Base-by-base conservation (phyloP, 75 land plant species). In the Adiantum capillusveneris region DNA sequence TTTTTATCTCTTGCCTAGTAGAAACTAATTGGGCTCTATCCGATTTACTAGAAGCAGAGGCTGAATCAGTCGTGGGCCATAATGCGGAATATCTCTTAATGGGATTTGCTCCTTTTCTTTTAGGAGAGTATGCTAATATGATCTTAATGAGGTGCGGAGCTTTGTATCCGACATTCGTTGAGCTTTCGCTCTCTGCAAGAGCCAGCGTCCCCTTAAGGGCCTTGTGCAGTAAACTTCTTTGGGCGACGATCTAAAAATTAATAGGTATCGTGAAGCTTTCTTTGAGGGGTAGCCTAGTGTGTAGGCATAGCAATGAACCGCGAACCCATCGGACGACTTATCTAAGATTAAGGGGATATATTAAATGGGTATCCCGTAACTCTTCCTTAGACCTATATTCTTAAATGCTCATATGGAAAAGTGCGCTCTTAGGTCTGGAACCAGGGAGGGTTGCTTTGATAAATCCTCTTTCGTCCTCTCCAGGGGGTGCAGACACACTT, bases 91-190 rank as follows among this genome's bases (percentile, higher is more conserved):
- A 62, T 46, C 19, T 22, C 17, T n/a, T 53, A 25, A 59, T 68
- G 65, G 65, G 65, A 53, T 68, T 39, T 53, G 68, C 65, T 59
- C 65, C 60, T 31, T 68, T 50, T 59, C 49, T 68, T 43, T 17
- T 30, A 58, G 63, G 70, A 39, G 70, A 67, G 42, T 55, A 65
- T 65, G 60, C 68, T 51, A 65, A 56, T 65, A 65, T 65, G 48
- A 57, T 65, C 59, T 65, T 65, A 56, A 56, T 56, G 59, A 65
- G 50, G 68, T 65, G 68, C 20, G 51, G 72, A 61, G 72, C 65
- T 69, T 62, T 69, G 72, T 57, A 60, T 68, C 49, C 60, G 58
- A 68, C 64, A 68, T 60, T 68, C 29, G 64, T 68, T 68, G 64
- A 64, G 64, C 64, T 60, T 53, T 45, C 17, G 45, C 46, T 44